phyloP scores from a whole-genome alignment of 306 rosid genomes.

The Rosa chinensis region DNA sequence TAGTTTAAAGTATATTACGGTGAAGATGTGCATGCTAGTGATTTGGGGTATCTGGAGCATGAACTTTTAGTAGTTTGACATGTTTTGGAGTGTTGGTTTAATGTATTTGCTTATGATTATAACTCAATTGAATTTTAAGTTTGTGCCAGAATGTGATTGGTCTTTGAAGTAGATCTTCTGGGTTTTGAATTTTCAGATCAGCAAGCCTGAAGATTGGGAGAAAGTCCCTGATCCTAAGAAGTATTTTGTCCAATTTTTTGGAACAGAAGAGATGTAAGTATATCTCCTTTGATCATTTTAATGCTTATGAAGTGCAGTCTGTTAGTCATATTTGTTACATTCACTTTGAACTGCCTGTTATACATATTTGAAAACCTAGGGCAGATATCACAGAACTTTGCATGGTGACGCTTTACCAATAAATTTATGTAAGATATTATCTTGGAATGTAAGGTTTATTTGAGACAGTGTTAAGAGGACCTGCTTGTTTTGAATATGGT shows the following conservation, averaged over 20 bases:
- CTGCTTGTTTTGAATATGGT: background rate
- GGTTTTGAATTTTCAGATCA: conserved; percentile 62
- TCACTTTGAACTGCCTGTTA: background rate
- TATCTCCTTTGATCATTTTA: conserved; percentile 14
- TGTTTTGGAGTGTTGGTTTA: conserved; percentile 2
- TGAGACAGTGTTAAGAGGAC: background rate
- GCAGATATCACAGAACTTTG: background rate
- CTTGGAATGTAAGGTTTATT: background rate
- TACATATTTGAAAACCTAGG: conserved; percentile 9
- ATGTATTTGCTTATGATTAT: background rate
- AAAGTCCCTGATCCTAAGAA: conserved; percentile 87
- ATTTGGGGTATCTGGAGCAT: background rate
- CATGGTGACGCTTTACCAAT: background rate
- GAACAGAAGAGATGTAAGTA: conserved; percentile 90
- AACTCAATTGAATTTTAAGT: background rate
- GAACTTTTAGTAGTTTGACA: background rate
- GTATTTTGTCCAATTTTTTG: conserved; percentile 89
- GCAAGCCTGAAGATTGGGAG: conserved; percentile 93
- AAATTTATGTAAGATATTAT: background rate
- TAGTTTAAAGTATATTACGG: background rate
- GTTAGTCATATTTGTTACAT: conserved; percentile 5
- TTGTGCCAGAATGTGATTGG: background rate
- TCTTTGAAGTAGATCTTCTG: conserved; percentile 26
- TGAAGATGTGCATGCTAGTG: background rate
- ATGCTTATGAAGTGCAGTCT: background rate